Base-by-base conservation (phyloP, 345 rosid species). In the Camelina hispida region DNA sequence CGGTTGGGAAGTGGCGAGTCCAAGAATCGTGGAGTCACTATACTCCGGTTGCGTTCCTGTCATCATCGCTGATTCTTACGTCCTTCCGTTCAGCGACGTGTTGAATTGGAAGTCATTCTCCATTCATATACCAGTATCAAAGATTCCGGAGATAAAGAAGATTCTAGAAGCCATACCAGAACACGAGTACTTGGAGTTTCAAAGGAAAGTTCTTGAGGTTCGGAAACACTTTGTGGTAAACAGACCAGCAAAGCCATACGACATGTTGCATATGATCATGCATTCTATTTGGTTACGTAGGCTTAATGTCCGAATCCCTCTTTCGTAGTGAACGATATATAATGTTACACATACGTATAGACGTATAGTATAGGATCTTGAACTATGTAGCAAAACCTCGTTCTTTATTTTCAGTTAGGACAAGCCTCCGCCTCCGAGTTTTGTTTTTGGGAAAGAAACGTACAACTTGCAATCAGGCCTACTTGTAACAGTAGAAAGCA, bases 1-100 rank as follows among this genome's bases (percentile, higher is more conserved):
- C 44, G 92, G 95, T 60, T 85, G 55, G 66, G 90, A 87, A 76
- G 95, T 89, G 9, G 92, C 92, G 0, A 87, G 93, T 76, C 96
- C 93, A 5, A 80, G 96, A 68, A 55, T 85, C 20, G 86, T 82
- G 0, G 86, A 85, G 42, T 64, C 93, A 2, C 81, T 87, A 3
- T 75, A 83, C 51, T 56, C 83, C 0, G 89, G 89, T 1, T 89
- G 91, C 25, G 83, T 89, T 9, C 93, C 91, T 0, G 89, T 89
- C 9, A 85, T 84, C 8, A 69, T 89, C 9, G 85, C 91, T 0
- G 82, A 79, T 34, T 8, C 63, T 13, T 89, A 89, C 28, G 67
- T 76, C 3, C 63, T 89, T 14, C 95, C 90, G 0, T 86, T 89
- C 9, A 83, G 87, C 32, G 92, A 89, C 57, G 90, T 85, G 22